Evolutionary conservation across 371 early-diverging fungal genomes (phyloP).

Genomic region (Mucor racemosus): DNA sequence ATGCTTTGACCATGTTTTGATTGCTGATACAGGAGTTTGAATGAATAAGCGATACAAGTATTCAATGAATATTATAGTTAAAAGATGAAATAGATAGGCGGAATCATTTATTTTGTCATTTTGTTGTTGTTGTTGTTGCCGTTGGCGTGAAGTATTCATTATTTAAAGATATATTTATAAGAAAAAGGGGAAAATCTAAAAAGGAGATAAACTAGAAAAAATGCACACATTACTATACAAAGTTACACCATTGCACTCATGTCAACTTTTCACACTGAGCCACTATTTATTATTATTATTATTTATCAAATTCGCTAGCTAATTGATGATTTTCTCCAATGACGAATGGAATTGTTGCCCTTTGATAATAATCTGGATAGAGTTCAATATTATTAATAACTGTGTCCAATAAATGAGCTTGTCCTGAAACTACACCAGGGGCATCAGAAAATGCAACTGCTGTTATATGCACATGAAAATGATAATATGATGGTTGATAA

Average conservation of each 20-base stretch:
- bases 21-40: conserved; percentile 13
- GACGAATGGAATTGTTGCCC: conserved; percentile 41
- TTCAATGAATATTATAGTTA: conserved; percentile 12
- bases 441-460: conserved; percentile 63
- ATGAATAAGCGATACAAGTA: conserved; percentile 23
- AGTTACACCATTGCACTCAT: conserved; percentile 9
- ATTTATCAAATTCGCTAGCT: conserved; percentile 7
- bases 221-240: not conserved
- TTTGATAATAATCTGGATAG: conserved; percentile 42
- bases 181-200: conserved; percentile 6
- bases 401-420: conserved; percentile 76
- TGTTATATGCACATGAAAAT: conserved; percentile 84
- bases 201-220: not conserved
- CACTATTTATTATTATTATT: conserved; percentile 6
- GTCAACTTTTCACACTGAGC: not conserved
- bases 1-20: conserved; percentile 22
- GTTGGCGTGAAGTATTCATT: not conserved
- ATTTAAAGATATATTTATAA: not conserved
- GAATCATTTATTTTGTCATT: conserved; percentile 7
- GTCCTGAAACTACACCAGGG: conserved; percentile 69
- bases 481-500: conserved; percentile 88
- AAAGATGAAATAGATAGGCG: conserved; percentile 12
- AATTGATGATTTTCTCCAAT: conserved; percentile 38
- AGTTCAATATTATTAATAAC: conserved; percentile 65
- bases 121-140: not conserved